phyloP scores from a whole-genome alignment of 257 asterid species.

The Solanum medicagineum region DNA sequence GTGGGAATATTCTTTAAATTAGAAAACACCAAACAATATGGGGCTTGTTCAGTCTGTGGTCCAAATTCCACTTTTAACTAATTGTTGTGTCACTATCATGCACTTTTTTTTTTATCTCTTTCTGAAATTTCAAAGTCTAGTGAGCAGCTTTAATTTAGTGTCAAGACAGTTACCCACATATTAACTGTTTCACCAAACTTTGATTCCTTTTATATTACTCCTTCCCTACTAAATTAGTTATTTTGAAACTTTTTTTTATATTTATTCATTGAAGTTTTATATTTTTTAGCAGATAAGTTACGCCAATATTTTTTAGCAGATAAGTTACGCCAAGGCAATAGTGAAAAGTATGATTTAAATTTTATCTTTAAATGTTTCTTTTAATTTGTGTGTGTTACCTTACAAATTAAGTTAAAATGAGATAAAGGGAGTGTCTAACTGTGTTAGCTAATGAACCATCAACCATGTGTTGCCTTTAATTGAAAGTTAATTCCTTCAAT shows the following conservation, averaged over 20 bases:
- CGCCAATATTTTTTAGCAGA: no score
- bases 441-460: not conserved
- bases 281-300: no score
- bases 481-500: not conserved
- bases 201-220: not conserved
- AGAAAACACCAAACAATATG: not conserved
- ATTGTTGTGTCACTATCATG: not conserved
- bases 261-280: no score
- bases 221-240: no score
- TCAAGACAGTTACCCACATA: not conserved
- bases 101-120: not conserved
- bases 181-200: not conserved
- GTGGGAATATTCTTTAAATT: not conserved
- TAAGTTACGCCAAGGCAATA: no score
- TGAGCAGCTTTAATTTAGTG: not conserved
- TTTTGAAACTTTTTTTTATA: no score
- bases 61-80: not conserved
- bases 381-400: no score
- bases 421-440: rapidly evolving
- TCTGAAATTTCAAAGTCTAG: not conserved
- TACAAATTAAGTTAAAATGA: no score
- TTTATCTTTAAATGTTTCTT: no score
- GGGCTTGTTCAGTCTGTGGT: not conserved
- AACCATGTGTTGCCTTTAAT: not conserved
- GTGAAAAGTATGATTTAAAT: no score